phyloP scores from a whole-genome alignment of 352 stramenopile genomes.

The Hyaloperonospora brassicae region DNA sequence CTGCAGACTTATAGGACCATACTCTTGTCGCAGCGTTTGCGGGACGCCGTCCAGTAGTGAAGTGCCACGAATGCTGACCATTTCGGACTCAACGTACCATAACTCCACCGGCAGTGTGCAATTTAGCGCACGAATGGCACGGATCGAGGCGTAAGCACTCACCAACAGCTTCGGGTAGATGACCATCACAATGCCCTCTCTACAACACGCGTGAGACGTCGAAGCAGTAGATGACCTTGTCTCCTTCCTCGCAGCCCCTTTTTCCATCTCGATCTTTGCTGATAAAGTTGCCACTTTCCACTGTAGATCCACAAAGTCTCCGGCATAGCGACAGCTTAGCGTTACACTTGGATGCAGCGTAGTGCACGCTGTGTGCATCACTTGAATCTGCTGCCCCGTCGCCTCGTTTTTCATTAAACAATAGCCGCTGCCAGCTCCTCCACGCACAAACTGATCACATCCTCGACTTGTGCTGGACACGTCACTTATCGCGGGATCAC shows the following conservation, averaged over 20 bases:
- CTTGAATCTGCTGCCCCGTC: slow-evolving; percentile 27
- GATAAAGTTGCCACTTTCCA: slow-evolving; percentile 17
- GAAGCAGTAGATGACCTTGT: not conserved
- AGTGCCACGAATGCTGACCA: slow-evolving; percentile 16
- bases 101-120: slow-evolving; percentile 52
- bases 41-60: slow-evolving; percentile 17
- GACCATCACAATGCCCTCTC: slow-evolving; percentile 44
- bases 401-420: slow-evolving; percentile 37
- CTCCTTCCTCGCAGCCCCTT: slow-evolving; percentile 7
- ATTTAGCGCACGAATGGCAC: slow-evolving; percentile 31
- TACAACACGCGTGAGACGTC: too few species aligned
- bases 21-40: slow-evolving; percentile 17
- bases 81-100: slow-evolving; percentile 43
- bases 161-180: slow-evolving; percentile 46
- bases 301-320: slow-evolving; percentile 37
- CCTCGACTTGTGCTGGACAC: slow-evolving; percentile 26
- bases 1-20: slow-evolving; percentile 22
- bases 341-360: slow-evolving; percentile 30
- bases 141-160: slow-evolving; percentile 35
- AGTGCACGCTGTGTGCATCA: slow-evolving; percentile 34
- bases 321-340: slow-evolving; percentile 36
- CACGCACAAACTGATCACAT: slow-evolving; percentile 34
- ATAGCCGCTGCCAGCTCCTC: slow-evolving; percentile 36
- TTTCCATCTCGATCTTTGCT: slow-evolving; percentile 9
- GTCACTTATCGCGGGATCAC: slow-evolving; percentile 22